phyloP scores from a whole-genome alignment of 1,284 basidiomycete genomes.

The Filobasidium uniguttulatum region DNA sequence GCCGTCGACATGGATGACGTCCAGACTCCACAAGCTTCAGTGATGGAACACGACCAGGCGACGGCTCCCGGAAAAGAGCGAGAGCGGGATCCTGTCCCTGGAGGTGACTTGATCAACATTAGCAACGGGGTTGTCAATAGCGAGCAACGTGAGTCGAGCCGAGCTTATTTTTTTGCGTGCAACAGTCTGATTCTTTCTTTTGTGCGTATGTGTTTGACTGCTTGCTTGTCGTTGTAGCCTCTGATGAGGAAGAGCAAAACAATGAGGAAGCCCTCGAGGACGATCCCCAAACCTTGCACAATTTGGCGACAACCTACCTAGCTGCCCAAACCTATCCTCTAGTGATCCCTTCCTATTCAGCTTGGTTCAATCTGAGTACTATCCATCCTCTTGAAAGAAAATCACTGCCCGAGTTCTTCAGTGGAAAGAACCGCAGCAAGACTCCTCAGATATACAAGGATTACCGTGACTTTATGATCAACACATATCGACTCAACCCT shows the following conservation, averaged over 20 bases:
- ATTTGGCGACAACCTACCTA: slow-evolving; percentile 51
- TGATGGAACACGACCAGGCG: slow-evolving; percentile 29
- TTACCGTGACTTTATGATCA: slow-evolving; percentile 99
- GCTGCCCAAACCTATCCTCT: slow-evolving; percentile 94
- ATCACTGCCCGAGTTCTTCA: slow-evolving; percentile 96
- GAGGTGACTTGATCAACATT: slow-evolving; percentile 34
- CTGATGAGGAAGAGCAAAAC: neutral
- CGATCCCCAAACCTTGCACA: slow-evolving; percentile 31
- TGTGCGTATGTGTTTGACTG: too few relatives aligned
- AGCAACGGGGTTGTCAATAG: slow-evolving; percentile 18
- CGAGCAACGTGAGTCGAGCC: neutral
- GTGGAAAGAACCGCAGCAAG: slow-evolving; percentile 84
- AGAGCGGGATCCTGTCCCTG: slow-evolving; percentile 35
- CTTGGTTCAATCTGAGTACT: slow-evolving; percentile 94
- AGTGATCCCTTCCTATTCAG: slow-evolving; percentile 91
- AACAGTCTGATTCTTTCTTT: too few relatives aligned
- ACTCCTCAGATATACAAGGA: slow-evolving; percentile 97
- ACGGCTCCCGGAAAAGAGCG: slow-evolving; percentile 36
- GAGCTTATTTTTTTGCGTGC: neutral
- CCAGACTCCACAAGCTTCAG: slow-evolving; percentile 16
- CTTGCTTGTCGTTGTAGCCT: too few relatives aligned
- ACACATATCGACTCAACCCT: slow-evolving; percentile 89
- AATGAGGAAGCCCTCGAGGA: slow-evolving; percentile 11
- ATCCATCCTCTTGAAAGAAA: slow-evolving; percentile 86
- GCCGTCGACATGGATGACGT: too few relatives aligned